Base-by-base conservation (phyloP, 2,329 filamentous ascomycete species). In the Fusarium bulbicola region DNA sequence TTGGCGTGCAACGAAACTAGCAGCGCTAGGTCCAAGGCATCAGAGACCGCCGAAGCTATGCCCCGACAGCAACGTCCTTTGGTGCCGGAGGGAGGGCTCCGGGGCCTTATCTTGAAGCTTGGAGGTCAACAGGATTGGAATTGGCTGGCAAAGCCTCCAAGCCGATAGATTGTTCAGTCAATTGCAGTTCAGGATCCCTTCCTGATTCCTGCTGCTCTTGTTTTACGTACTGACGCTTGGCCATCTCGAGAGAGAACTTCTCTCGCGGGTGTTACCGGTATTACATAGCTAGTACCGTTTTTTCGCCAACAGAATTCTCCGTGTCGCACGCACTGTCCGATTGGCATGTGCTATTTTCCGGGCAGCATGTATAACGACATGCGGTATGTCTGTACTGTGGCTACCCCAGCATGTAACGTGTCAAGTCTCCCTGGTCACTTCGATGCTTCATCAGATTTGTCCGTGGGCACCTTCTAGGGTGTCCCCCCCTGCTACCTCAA, bases 331-430 rank as follows among this genome's bases (percentile, higher is more conserved):
- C 54, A 62, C 61, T 57, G 70, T 56, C 53, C 45, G 39, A 56
- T 42, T 36, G 28, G 30, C 59, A 60, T 52, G 58, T 63, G 39
- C 46, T 32, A 59, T 26, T 52, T 42, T 36, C 40, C 65, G 40
- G 46, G 52, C 43, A 36, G 26, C 52, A 62, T 43, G 37, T 46
- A 34, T 49, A 28, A 28, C 45, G 21, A 56, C 36, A 30, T 34
- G 14, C 2, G 32, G 32, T 34, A 34, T 34, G 49, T 46, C 40
- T 43, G 50, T 49, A 46, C 53, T 54, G 37, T 49, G 49, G 62
- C 54, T 64, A 72, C 70, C 70, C 70, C 70, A 68, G 70, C 36
- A 68, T 62, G 70, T 73, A 64, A 66, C 70, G 63, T 71, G 70
- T 73, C 71, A 67, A 52, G 71, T 68, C 66, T 71, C 61, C 63